Base-by-base conservation (phyloP, 306 rosid genomes). In the Cicer judaicum region DNA sequence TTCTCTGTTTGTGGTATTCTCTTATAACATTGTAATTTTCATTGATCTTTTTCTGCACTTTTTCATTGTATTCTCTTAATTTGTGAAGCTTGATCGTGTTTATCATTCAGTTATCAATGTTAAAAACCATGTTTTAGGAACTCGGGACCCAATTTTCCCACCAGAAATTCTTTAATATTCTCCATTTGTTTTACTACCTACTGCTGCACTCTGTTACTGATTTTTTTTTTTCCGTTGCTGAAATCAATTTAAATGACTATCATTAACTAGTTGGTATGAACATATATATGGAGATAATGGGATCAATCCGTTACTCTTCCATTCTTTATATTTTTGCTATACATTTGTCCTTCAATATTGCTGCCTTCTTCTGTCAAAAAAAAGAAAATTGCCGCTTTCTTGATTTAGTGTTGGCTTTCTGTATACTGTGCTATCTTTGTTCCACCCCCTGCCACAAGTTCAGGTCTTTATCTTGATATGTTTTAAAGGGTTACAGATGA, bases 1-100 rank as follows among this genome's bases (percentile, higher is more conserved):
- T 12, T 70, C 15, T 39, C 63, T 61, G 10, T 74, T 70, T 59
- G 43, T 50, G 12, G 29, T 82, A 60, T 50, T 74, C 11, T 39
- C 41, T 48, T 62, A 50, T 16, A 42, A 40, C 34, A 34, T 48
- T 71, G 49, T 64, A 57, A 56, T 64, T 19, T 39, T 46, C 42
- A 4, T 13, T 10, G n/a, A 15, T 24, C 47, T 59, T 50, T 53
- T 21, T 39, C 42, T 18, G 48, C 55, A 39, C 56, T 60, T 74
- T 68, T 57, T 29, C 19, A 18, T 18, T 18, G 19, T 18, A 18
- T 18, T 18, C 19, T 18, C 19, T 18, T 18, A 18, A 18, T 18
- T 0, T 18, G 19, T 50, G 82, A 79, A 64, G 68, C 43, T 44
- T 54, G 6, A 14, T 36, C 46, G 8, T 43, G 36, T 72, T 64